Base-by-base conservation (phyloP, 768 basidiomycete genomes). In the Floccularia luteovirens region DNA sequence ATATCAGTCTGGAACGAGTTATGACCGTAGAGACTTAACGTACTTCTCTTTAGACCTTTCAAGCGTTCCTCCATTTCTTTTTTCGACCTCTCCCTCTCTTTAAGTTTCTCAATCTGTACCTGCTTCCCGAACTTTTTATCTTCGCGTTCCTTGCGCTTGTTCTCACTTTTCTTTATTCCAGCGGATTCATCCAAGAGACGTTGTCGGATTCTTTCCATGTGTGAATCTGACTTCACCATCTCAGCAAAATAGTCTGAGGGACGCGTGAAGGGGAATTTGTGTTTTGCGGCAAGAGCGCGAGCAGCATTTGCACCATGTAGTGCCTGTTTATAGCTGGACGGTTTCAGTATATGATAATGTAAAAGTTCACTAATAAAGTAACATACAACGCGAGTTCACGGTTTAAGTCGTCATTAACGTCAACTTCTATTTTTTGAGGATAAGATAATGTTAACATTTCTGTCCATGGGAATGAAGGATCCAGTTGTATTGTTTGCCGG, bases 111-210 rank as follows among this genome's bases (percentile, higher is more conserved):
- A 25, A 88, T 62, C 62, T 99, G 96, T 8, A 98, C 90, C 60
- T 97, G 90, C 61, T 98, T 99, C 19, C 94, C 94, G 54, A 90
- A 96, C 70, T 97, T 98, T 70, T 98, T 97, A 41, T 90, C 84
- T 53, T 96, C 87, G 33, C 96, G 74, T 60, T 97, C 89, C 51
- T 82, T 84, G 48, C 86, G 77, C 53, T 90, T 92, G 40, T 90
- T 86, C 55, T 98, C 94, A 43, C 84, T 75, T 59, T 86, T 88
- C 60, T 96, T 92, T 50, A 98, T 91, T 1, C 74, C 72, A 1
- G 90, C 87, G 19, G 70, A 65, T 59, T 98, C 96, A 61, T 98
- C 88, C 20, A 98, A 71, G 19, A 98, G 62, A 13, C 84, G 78
- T 46, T 90, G 83, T 39, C 96, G 84, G 49, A 98, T 88, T 43